Base-by-base conservation (phyloP, 1,139 yeast species). In the Tardiomyces blankii region DNA sequence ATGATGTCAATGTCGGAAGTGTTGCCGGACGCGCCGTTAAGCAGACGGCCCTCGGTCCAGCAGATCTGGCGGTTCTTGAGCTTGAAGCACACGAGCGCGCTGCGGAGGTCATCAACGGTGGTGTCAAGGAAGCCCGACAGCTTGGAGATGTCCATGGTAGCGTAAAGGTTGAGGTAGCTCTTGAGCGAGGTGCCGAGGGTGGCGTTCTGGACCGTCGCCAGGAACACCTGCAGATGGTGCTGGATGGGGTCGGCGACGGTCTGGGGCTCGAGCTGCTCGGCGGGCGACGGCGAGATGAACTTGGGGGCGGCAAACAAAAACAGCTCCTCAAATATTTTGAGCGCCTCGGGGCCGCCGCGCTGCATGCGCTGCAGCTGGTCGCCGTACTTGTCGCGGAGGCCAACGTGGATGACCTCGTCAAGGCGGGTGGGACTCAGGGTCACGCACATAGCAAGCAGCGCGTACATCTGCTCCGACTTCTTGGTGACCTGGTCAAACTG, bases 401-500 rank as follows among this genome's bases (percentile, higher is more conserved):
- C 67, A 39, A 60, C 60, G 52, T 66, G 71, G 49, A 72, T 60
- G 41, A 60, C 62, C 47, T 72, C 76, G 50, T 72, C 76, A 30
- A 72, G 55, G 53, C 73, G 65, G 11, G 73, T 67, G 43, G 76
- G 76, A 46, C 68, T 66, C 42, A 72, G 59, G 18, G 75, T 70
- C 41, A 70, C 64, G 46, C 73, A 65, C 42, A 72, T 65, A 28
- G 75, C 72, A 47, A 72, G 58, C 42, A 72, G 61, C 8, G 77
- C 75, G 53, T 70, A 70, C 74, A 71, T 72, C 57, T 72, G 77
- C 48, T 71, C 77, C n/a, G 72, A 63, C 53, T 70, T 68, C 57
- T 72, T 72, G 49, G 71, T 67, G 44, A 71, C 70, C 39, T 65
- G 60, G 54, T 72, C 75, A 51, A 66, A 72, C 53, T 70, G 74